Conservation (phyloP, 1,284 basidiomycete genomes). For the Pseudozyma pruni region DNA sequence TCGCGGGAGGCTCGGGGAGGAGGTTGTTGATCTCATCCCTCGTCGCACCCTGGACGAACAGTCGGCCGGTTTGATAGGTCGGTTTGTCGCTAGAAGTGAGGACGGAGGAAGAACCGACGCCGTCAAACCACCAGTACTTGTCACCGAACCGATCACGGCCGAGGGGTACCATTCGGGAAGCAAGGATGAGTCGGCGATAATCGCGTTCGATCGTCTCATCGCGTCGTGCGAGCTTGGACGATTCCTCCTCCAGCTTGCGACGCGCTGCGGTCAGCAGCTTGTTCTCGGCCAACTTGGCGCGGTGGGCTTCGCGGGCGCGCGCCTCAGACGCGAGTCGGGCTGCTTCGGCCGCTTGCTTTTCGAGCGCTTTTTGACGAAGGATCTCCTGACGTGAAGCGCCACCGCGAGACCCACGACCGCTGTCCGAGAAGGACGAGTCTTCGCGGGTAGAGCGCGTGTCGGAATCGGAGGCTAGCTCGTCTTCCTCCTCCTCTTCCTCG, state of each 20-base stretch:
- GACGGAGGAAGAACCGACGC: constrained; percentile 84
- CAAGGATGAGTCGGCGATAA: constrained; percentile 84
- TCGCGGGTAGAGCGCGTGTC: constrained; percentile 43
- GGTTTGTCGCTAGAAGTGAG: constrained; percentile 70
- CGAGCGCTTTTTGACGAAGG: constrained; percentile 61
- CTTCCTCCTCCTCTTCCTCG: constrained; percentile 27
- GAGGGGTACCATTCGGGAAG: constrained; percentile 84
- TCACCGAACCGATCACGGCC: constrained; percentile 94
- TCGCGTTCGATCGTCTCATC: constrained; percentile 90
- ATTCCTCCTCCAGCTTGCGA: constrained; percentile 75
- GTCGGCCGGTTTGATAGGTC: constrained; percentile 82
- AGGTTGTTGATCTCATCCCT: constrained; percentile 70
- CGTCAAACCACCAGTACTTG: constrained; percentile 98
- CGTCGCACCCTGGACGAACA: constrained; percentile 90
- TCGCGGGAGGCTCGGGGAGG: constrained; percentile 6
- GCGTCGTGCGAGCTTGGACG: constrained; percentile 79
- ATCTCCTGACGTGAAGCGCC: constrained; percentile 55
- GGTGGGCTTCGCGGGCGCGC: constrained; percentile 50
- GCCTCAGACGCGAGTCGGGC: constrained; percentile 34
- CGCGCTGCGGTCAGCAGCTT: constrained; percentile 56
- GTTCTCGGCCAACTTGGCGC: constrained; percentile 51
- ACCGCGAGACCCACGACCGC: constrained; percentile 2
- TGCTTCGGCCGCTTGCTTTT: constrained; percentile 56
- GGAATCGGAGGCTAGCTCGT: constrained; percentile 49
- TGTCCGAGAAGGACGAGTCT: constrained; percentile 48